phyloP scores from a whole-genome alignment of 2,329 filamentous ascomycete genomes.

The Paracoccidioides brasiliensis region DNA sequence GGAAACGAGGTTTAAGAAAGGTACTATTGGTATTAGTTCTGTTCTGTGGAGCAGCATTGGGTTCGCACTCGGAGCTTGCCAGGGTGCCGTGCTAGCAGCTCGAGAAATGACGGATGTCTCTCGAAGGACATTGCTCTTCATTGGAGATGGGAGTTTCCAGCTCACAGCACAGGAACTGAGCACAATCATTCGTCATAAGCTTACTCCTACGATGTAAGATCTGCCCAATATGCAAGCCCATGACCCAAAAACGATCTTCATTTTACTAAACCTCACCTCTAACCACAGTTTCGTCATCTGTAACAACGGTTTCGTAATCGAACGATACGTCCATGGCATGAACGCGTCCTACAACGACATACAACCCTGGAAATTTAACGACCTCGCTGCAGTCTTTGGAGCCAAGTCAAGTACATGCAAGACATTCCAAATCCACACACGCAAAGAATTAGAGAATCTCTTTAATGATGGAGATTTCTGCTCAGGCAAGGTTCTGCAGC shows the following conservation, averaged over 20 bases:
- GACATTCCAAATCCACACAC: conserved; percentile 53
- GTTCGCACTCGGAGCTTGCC: conserved; percentile 48
- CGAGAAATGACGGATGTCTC: conserved; percentile 46
- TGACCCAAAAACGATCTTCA: neutral
- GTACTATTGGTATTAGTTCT: conserved; percentile 70
- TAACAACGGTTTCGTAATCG: conserved; percentile 82
- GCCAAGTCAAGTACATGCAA: conserved; percentile 41
- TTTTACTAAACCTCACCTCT: neutral
- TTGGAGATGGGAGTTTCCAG: conserved; percentile 81
- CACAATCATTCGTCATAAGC: conserved; percentile 63
- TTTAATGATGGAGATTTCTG: conserved; percentile 49
- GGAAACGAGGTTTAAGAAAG: conserved; percentile 64
- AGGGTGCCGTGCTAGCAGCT: conserved; percentile 61
- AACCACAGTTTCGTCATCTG: conserved; percentile 64
- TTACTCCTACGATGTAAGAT: conserved; percentile 63
- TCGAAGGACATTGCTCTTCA: conserved; percentile 63
- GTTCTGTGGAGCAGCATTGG: conserved; percentile 60
- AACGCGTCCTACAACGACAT: conserved; percentile 72
- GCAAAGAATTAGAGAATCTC: conserved; percentile 49
- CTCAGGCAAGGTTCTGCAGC: conserved; percentile 40
- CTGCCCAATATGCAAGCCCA: too few species aligned
- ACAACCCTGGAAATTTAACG: conserved; percentile 57
- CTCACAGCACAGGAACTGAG: conserved; percentile 72
- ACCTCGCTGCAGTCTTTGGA: conserved; percentile 53
- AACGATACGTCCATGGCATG: conserved; percentile 77